Base-by-base conservation (phyloP, 768 basidiomycete genomes). In the Mycena maculata region DNA sequence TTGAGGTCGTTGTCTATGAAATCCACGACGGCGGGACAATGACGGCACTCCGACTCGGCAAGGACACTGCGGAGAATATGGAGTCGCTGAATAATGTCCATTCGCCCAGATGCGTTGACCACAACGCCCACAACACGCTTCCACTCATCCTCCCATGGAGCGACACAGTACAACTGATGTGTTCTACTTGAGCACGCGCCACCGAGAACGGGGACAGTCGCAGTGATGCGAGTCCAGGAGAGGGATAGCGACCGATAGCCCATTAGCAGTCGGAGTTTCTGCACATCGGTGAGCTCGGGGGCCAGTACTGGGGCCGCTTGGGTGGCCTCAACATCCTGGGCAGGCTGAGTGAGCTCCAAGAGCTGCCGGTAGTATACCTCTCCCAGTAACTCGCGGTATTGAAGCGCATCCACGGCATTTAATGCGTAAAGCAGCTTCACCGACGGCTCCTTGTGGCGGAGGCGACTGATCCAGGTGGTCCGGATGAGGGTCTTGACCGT, bases 351-450 rank as follows among this genome's bases (percentile, higher is more conserved):
- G 25, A 59, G 45, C 22, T 4, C 16, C 30, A 23, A 41, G n/a
- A 66, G 65, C 31, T 60, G 65, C 5, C 44, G 20, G 23, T 54
- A 60, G n/a, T 66, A 60, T 11, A 66, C 27, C 1, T 60, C 65
- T 0, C 65, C 65, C 5, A 44, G 50, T 1, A 66, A 18, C 8
- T 12, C 25, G 15, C 57, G 50, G 41, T 58, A 44, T 2, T 15
- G 16, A 25, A 48, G 20, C 9, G 4, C 4, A 9, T 56, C 56
- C 20, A 55, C 52, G 10, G n/a, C 11, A 2, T 59, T 39, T 7
- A 66, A 28, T 9, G 57, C 58, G 12, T 31, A 30, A 0, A 30
- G 33, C 15, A 59, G 25, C 3, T 20, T 25, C 23, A 53, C 3
- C 1, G 23, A 5, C 1, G 47, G 23, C 3, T 47, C 31, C 16